phyloP scores from a whole-genome alignment of 1,139 yeast genomes.

The Scheffersomyces lignicola region DNA sequence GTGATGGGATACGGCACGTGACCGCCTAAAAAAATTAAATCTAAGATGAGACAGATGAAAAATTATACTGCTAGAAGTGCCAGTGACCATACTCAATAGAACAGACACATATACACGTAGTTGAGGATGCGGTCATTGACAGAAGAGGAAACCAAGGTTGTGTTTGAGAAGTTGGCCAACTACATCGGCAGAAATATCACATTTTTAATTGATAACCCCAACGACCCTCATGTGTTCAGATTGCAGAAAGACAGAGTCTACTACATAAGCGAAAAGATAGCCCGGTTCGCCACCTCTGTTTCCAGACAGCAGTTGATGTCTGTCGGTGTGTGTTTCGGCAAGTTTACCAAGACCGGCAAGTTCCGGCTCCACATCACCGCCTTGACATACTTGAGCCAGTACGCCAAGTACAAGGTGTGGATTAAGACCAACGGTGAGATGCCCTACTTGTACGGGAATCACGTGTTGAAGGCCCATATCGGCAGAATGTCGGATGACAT shows the following conservation, averaged over 20 bases:
- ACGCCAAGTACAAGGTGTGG: conserved; percentile 95
- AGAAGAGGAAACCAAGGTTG: conserved; percentile 95
- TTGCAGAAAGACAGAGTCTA: conserved; percentile 95
- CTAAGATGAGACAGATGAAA: no score
- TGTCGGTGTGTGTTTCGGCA: conserved; percentile 89
- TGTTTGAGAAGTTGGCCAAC: conserved; percentile 93
- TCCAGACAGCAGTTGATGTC: conserved; percentile 91
- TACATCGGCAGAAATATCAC: conserved; percentile 95
- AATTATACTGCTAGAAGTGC: no score
- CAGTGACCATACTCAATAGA: no score
- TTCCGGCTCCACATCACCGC: conserved; percentile 95
- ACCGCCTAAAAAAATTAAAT: no score
- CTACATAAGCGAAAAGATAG: conserved; percentile 80
- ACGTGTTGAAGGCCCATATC: conserved; percentile 92
- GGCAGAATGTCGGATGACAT: conserved; percentile 97
- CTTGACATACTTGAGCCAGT: conserved; percentile 74
- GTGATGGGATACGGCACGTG: no score
- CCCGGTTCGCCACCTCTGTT: conserved; percentile 86
- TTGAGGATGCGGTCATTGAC: conserved; percentile 92
- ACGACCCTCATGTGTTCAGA: conserved; percentile 92
- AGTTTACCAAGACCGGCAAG: conserved; percentile 96
- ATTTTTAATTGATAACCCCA: conserved; percentile 80
- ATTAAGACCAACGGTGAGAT: conserved; percentile 96
- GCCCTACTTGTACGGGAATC: conserved; percentile 97
- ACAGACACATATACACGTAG: no score